phyloP scores from a whole-genome alignment of 129 eudicot species.

The Centaurea solstitialis region DNA sequence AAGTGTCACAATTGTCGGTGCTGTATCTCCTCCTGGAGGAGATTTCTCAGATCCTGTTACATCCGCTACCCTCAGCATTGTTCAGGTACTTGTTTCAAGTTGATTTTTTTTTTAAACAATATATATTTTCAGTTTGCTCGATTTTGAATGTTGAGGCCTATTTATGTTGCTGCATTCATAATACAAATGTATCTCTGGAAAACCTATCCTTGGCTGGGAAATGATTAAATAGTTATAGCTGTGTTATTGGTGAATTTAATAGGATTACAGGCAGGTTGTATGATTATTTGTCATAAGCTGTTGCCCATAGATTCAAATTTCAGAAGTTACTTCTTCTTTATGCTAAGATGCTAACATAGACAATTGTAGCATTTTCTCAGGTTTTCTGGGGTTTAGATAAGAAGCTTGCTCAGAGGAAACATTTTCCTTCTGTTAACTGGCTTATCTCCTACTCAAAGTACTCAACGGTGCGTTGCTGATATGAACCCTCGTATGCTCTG shows the following conservation, averaged over 20 bases:
- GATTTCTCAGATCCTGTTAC: constrained; percentile 98
- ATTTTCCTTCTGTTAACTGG: constrained; percentile 99
- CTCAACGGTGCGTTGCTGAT: constrained; percentile 60
- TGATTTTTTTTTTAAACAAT: neutral
- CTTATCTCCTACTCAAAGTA: constrained; percentile 97
- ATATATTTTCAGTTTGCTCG: neutral
- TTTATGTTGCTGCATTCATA: neutral
- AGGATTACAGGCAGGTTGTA: neutral
- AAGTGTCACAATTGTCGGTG: constrained; percentile 95
- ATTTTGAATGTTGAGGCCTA: neutral
- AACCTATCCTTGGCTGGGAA: neutral
- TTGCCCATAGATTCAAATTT: neutral
- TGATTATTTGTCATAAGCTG: constrained; percentile 1
- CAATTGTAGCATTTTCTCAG: constrained; percentile 40
- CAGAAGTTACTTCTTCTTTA: neutral
- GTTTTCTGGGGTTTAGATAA: constrained; percentile 99
- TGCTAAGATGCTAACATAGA: neutral
- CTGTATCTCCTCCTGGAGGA: constrained; percentile 99
- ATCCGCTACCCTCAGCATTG: constrained; percentile 93
- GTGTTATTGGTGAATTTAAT: neutral
- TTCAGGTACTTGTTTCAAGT: constrained; percentile 53
- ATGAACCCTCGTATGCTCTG: neutral
- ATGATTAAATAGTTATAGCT: neutral
- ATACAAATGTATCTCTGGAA: neutral
- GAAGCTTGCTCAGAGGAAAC: constrained; percentile 98